Evolutionary conservation across 495 filamentous ascomycete genomes (phyloP), one percentile per base, ranked within the genome.

Genomic region (Darksidea phi): DNA sequence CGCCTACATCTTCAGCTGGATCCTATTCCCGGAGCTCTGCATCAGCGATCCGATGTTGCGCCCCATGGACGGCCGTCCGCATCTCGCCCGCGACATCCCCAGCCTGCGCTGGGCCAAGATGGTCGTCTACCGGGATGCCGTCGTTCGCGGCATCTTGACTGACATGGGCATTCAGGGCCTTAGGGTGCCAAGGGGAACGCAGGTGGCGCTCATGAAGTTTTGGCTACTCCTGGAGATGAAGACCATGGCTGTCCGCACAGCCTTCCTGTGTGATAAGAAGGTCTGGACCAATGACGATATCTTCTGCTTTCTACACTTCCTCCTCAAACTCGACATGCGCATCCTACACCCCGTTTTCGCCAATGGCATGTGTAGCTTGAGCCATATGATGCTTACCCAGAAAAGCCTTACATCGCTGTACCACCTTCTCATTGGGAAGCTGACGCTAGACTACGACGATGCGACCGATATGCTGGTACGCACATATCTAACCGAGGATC

Each of bases 151-250:
- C 53, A 87, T 90, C 62, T 62, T 87, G 18, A 72, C 74, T 13
- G 62, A 70, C 10, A 72, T 91, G 24, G 77, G 75, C 1, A 58
- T 75, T 2, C 66, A 76, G 18, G 82, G 85, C 7, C 78, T 80
- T 34, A 70, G 76, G n/a, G 63, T 86, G 11, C 85, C 84, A 10
- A 15, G 37, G 1, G 63, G 10, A 0, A 46, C 77, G 20, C 55
- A 71, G 18, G 21, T 70, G 2, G 72, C 76, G 17, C 67, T 89
- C 38, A 77, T 78, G 62, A 86, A 87, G 70, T 66, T 87, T 21
- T 89, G 87, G 87, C 79, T 87, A 26, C 58, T 84, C 23, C 83
- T 89, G 76, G 86, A 89, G 61, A 67, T 82, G 4, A 66, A 77
- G 1, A 81, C 81, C 18, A 84, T 75, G 50, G 37, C 51, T 2